phyloP scores from a whole-genome alignment of 352 stramenopile species.

The Pythium brassicae region DNA sequence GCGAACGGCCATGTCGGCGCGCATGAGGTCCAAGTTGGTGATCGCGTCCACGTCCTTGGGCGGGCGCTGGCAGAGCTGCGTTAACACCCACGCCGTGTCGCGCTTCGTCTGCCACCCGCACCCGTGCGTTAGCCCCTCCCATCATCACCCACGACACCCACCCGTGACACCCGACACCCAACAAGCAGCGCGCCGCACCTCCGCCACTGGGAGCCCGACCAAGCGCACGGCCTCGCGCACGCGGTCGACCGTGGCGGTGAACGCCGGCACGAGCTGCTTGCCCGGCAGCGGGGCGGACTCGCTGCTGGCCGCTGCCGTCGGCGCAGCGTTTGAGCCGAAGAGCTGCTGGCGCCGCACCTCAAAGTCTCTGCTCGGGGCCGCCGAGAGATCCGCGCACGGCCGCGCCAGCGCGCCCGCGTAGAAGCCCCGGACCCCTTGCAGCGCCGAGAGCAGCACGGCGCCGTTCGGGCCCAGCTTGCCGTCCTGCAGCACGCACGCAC shows the following conservation, averaged over 20 bases:
- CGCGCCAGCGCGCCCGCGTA: conserved; percentile 26
- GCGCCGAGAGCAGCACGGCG: conserved; percentile 28
- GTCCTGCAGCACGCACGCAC: conserved; percentile 8
- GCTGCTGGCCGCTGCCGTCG: conserved; percentile 2
- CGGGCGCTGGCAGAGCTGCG: conserved; percentile 44
- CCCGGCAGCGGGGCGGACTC: conserved; percentile 1
- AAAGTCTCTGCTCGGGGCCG: conserved; percentile 41
- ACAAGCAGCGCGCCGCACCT: conserved; percentile 12
- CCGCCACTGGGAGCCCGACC: conserved; percentile 32
- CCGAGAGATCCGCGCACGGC: conserved; percentile 37
- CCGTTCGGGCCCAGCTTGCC: conserved; percentile 39
- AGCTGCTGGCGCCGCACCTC: conserved; percentile 41
- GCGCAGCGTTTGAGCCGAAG: conserved; percentile 18
- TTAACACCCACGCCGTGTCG: conserved; percentile 48
- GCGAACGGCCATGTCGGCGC: conserved; percentile 66
- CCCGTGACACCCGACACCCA: too few relatives aligned
- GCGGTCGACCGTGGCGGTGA: conserved; percentile 22
- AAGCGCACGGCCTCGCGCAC: conserved; percentile 31
- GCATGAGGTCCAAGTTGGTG: conserved; percentile 76
- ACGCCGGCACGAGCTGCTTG: conserved; percentile 17
- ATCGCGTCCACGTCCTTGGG: conserved; percentile 49
- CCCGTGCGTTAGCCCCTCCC: too few relatives aligned
- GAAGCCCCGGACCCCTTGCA: conserved; percentile 38
- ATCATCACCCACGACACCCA: background rate
- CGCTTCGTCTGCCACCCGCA: conserved; percentile 20